Evolutionary conservation across 202 grass and related monocot genomes (phyloP).

Genomic region (Setaria italica): DNA sequence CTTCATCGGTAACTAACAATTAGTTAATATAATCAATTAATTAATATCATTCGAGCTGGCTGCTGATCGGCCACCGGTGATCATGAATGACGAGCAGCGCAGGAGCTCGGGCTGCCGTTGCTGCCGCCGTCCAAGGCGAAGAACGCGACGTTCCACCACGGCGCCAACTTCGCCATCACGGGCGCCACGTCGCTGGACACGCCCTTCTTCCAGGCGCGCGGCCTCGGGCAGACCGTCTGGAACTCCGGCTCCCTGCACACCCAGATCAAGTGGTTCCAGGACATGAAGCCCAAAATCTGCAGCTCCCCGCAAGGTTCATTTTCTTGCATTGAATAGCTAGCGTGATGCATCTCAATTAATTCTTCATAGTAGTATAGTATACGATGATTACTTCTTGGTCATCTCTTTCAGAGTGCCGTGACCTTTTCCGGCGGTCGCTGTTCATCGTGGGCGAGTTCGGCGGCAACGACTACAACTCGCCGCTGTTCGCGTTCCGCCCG

Average conservation of each 20-base stretch:
- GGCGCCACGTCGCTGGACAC: conserved; percentile 74
- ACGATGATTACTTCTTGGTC: no score
- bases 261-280: conserved; percentile 71
- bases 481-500: conserved; percentile 63
- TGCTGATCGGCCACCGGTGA: background rate
- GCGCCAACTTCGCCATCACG: conserved; percentile 85
- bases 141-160: conserved; percentile 66
- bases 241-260: conserved; percentile 73
- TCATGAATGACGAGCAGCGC: conserved; percentile 41
- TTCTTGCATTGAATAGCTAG: no score
- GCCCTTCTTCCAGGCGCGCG: conserved; percentile 56
- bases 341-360: no score
- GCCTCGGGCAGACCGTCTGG: conserved; percentile 59
- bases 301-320: conserved; percentile 8
- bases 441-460: conserved; percentile 83
- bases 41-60: background rate
- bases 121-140: conserved; percentile 73
- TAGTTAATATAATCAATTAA: no score
- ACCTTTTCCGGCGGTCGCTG: conserved; percentile 64
- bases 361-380: no score
- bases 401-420: conserved; percentile 49
- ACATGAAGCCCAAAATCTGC: conserved; percentile 75
- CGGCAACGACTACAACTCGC: conserved; percentile 83
- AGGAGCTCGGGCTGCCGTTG: conserved; percentile 75
- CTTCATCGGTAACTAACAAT: conserved; percentile 68